Percentiles rank a stretch among this genome's conserved stretches.
phyloP scores from a whole-genome alignment of 768 basidiomycete species.

The Leccinum subgranulosum region DNA sequence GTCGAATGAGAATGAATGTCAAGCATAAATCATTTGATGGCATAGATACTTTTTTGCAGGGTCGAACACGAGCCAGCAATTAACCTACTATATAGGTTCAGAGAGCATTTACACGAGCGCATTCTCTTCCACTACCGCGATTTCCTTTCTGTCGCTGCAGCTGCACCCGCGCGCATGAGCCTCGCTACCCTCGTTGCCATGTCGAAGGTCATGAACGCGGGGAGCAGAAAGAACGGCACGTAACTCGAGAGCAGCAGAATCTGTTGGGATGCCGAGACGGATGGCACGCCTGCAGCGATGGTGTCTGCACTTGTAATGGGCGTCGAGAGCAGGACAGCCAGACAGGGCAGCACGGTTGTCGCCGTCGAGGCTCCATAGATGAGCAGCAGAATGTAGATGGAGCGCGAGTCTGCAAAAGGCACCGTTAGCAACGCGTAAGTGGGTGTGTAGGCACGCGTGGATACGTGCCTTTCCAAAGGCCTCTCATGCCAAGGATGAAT shows the following conservation, averaged over 20 bases:
- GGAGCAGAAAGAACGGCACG: conserved; percentile 72
- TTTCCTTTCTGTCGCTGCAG: conserved; percentile 13
- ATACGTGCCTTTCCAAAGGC: conserved; percentile 51
- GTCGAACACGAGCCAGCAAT: background rate
- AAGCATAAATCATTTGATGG: background rate
- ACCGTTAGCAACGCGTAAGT: background rate
- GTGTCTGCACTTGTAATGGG: conserved; percentile 40
- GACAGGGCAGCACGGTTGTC: conserved; percentile 74
- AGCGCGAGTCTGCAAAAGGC: conserved; percentile 40
- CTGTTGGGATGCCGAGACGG: conserved; percentile 51
- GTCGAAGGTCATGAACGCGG: conserved; percentile 69
- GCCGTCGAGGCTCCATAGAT: conserved; percentile 75
- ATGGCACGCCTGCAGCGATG: conserved; percentile 28
- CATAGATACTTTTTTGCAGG: background rate
- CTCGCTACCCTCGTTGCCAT: conserved; percentile 48
- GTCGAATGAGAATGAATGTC: too few relatives aligned
- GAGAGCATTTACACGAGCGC: background rate
- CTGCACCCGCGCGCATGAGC: conserved; percentile 30
- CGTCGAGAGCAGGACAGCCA: conserved; percentile 55
- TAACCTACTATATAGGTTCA: background rate
- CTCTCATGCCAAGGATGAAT: conserved; percentile 65
- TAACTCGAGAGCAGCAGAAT: conserved; percentile 63
- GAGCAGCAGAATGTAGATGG: conserved; percentile 61
- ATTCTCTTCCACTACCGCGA: conserved; percentile 4
- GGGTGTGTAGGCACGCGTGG: background rate